Base-by-base conservation (phyloP, 2,329 filamentous ascomycete species). In the Colletotrichum euphorbiae region DNA sequence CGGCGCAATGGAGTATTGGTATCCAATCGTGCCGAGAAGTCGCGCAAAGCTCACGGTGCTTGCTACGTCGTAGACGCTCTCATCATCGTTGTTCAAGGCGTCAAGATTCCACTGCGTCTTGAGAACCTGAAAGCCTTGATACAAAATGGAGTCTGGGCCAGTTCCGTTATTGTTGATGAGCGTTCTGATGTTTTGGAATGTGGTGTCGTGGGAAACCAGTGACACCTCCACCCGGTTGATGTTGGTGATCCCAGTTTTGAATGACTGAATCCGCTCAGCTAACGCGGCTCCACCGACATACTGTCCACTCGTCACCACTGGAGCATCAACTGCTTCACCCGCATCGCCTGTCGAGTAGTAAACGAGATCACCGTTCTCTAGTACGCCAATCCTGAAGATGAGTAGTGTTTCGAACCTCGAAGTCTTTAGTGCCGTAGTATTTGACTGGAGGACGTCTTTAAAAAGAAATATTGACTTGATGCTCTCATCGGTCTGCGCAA, bases 251-350 rank as follows among this genome's bases (percentile, higher is more conserved):
- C 70, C 73, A 1, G 73, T 74, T 71, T 83, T 83, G 73, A 82
- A 67, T 6, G 59, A 67, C 3, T 17, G 36, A 2, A 86, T 74
- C 72, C 85, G 85, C 24, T 80, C 78, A 24, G 83, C 80, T 7
- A 87, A 79, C n/a, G 79, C 81, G 7, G 77, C 78, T 58, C 84
- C 81, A 12, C 83, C 84, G 6, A 85, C 79, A 67, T 87, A 87
- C 36, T 79, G 72, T 19, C 80, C 79, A 36, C 74, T 40, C 3
- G 43, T 57, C n/a, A 63, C 64, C 3, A 67, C 64, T 2, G 80
- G 80, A 31, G 80, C 68, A 12, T 80, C 73, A 4, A 76, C 73
- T 58, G 80, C 79, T 5, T 71, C 71, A 70, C 76, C 79, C 0
- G 78, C 79, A 1, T 77, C 75, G 0, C 78, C 80, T 68, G 79